Conservation (phyloP, 345 rosid species). For the Murraya paniculata region DNA sequence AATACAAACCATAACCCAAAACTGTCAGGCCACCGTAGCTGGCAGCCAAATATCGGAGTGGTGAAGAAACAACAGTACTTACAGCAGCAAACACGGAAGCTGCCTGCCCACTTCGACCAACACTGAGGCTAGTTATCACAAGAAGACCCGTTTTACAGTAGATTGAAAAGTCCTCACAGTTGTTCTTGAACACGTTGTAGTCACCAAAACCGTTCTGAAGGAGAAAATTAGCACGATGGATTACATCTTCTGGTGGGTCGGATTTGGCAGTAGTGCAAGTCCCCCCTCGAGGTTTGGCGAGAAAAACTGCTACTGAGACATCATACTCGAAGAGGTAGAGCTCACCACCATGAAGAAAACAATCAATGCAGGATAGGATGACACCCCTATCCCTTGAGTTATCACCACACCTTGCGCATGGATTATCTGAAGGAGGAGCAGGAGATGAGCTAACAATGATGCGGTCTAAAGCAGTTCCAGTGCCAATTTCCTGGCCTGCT, state of each 20-base stretch:
- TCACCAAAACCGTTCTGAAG: slow-evolving; percentile 67
- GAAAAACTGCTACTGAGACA: slow-evolving; percentile 40
- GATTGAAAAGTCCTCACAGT: slow-evolving; percentile 74
- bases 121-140: slow-evolving; percentile 38
- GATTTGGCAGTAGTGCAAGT: slow-evolving; percentile 65
- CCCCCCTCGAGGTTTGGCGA: slow-evolving; percentile 70
- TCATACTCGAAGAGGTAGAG: slow-evolving; percentile 56
- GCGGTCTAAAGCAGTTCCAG: slow-evolving; percentile 56
- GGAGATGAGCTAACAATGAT: slow-evolving; percentile 48
- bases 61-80: slow-evolving; percentile 36
- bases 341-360: slow-evolving; percentile 63
- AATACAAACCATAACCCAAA: slow-evolving; percentile 45
- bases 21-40: slow-evolving; percentile 57
- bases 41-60: slow-evolving; percentile 44
- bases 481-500: slow-evolving; percentile 60
- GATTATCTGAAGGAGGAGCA: slow-evolving; percentile 31
- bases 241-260: slow-evolving; percentile 53
- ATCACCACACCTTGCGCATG: slow-evolving; percentile 58
- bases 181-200: slow-evolving; percentile 62
- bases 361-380: slow-evolving; percentile 62
- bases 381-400: slow-evolving; percentile 50
- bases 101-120: slow-evolving; percentile 77
- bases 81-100: slow-evolving; percentile 53
- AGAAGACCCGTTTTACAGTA: slow-evolving; percentile 74
- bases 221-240: slow-evolving; percentile 57